Base-by-base conservation (phyloP, 352 stramenopile genomes). In the Phytopythium delawarense region DNA sequence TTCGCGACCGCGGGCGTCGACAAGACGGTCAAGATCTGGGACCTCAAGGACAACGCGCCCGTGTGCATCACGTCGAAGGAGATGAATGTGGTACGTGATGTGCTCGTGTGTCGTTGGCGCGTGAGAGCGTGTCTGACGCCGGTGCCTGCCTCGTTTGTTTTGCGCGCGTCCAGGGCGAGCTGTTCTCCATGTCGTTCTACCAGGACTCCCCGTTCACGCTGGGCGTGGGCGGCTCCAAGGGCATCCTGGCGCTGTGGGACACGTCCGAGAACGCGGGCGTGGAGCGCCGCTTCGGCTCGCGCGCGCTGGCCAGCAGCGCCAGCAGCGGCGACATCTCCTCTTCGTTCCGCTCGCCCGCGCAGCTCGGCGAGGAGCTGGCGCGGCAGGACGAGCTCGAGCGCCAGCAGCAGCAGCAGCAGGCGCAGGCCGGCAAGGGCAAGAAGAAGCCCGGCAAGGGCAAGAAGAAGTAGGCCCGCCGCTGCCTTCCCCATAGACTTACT, bases 1-100 rank as follows among this genome's bases (percentile, higher is more conserved):
- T 79, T 99, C 53, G 92, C 96, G 25, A 99, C 96, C 5, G 96
- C 89, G 45, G 95, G 94, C 12, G 87, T 97, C n/a, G 97, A 99
- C 82, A 99, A 99, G 80, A 98, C 92, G 9, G 96, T 99, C 52
- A 98, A 98, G 66, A 78, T 99, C 48, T 99, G 98, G 98, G 96
- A 99, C 65, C 67, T 96, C 20, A 75, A 84, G 62, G 76, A 87
- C 46, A 85, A 86, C 52, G 67, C 66, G 21, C 86, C 91, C 4
- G 64, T 82, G 54, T 96, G 81, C 65, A 81, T 98, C 62, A 92
- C 81, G 2, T 93, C 88, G 16, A 98, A 97, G 74, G 84, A 91
- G 50, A 96, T 98, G 88, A 94, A 94, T 59, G 87, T 97, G 69
- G 83, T 92, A 87, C 70, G 81, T 89, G 20, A 15, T 63, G 13